Evolutionary conservation across 73 alveolate species (phyloP).

Genomic region (Symbiodinium natans): DNA sequence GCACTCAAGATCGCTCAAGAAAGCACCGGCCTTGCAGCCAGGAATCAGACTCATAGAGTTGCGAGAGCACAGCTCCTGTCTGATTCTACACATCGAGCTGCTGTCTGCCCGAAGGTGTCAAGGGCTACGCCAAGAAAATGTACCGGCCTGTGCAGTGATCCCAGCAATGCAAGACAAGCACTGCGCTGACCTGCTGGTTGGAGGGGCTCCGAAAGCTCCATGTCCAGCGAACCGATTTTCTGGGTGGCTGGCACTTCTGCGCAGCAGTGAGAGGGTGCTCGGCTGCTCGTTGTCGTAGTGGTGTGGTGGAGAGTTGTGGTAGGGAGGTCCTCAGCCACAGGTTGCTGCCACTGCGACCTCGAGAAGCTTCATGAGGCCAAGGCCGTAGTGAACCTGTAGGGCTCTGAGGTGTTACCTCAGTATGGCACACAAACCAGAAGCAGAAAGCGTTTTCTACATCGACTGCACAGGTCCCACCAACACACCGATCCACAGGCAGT

Average conservation of each 20-base stretch:
- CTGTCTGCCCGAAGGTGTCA: not conserved
- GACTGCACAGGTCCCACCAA: too few relatives aligned
- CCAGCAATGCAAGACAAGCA: conserved; percentile 91
- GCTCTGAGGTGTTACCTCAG: not conserved
- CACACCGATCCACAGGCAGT: not conserved
- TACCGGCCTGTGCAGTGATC: conserved; percentile 22
- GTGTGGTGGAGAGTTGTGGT: not conserved
- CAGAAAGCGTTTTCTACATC: too few relatives aligned
- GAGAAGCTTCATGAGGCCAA: not conserved
- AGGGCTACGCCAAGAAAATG: not conserved
- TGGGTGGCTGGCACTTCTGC: conserved; percentile 29
- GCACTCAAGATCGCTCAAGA: not conserved
- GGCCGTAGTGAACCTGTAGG: not conserved
- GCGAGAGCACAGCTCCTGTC: conserved; percentile 82
- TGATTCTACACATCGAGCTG: not conserved
- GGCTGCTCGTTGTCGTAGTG: not conserved
- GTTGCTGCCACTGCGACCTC: not conserved
- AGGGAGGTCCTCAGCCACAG: not conserved
- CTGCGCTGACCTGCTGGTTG: conserved; percentile 44
- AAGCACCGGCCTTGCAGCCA: conserved; percentile 31
- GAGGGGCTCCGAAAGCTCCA: too few relatives aligned
- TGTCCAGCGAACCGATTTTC: too few relatives aligned
- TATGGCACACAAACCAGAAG: not conserved
- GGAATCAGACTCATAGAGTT: conserved; percentile 79
- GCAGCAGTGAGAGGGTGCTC: not conserved